These are phyloP conservation scores for Gloeophyllum trabeum DNA, from an alignment of 768 basidiomycete species.

Conservation along the genomic window DNA sequence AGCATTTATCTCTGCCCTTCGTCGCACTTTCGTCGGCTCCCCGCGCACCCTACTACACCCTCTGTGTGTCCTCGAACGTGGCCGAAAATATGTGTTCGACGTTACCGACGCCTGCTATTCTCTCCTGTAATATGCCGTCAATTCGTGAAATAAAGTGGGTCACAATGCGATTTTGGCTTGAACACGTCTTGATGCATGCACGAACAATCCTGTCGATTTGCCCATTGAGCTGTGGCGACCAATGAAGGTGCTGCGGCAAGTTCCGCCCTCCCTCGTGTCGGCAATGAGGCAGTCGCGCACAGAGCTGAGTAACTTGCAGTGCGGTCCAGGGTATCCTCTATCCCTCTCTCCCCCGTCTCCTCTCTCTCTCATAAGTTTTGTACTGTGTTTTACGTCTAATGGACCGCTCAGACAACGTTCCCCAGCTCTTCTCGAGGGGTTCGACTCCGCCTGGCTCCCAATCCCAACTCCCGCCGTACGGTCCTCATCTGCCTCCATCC, in stretches of 20 bases:
- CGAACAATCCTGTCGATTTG: no score
- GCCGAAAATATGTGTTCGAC: no score
- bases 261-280: slow-evolving; percentile 7
- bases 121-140: no score
- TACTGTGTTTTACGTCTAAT: slow-evolving; percentile 12
- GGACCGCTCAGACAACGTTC: slow-evolving; percentile 18
- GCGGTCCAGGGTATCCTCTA: neutral
- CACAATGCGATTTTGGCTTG: no score
- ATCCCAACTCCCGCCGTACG: slow-evolving; percentile 20
- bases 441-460: slow-evolving; percentile 35
- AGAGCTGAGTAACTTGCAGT: neutral
- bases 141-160: no score
- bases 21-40: no score
- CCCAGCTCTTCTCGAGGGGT: slow-evolving; percentile 44
- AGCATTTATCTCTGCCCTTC: no score
- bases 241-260: neutral
- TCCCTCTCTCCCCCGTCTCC: slow-evolving; percentile 1
- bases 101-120: no score
- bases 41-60: no score
- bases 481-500: neutral
- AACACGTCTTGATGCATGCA: no score
- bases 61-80: no score
- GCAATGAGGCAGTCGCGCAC: slow-evolving; percentile 4
- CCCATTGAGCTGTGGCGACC: no score
- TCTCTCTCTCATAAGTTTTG: slow-evolving; percentile 1